phyloP scores from a whole-genome alignment of 2,329 filamentous ascomycete species.

The Dactylellina cionopaga region DNA sequence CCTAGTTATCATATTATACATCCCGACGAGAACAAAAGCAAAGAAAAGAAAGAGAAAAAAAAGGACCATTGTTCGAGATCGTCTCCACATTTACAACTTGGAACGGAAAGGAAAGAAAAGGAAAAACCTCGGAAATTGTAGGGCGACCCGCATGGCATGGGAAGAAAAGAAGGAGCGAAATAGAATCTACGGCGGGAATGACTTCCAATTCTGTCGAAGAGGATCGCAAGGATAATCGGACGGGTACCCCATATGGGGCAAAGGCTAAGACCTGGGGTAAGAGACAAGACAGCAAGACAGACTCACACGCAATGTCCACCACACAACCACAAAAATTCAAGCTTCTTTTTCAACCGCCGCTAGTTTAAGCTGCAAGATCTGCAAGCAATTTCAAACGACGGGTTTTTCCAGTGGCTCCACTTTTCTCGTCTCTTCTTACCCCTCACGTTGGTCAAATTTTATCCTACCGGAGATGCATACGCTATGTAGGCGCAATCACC shows the following conservation, averaged over 20 bases:
- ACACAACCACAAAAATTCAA: conserved; percentile 14
- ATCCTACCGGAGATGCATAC: conserved; percentile 18
- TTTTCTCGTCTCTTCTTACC: conserved; percentile 29
- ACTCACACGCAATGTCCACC: not conserved
- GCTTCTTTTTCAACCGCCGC: conserved; percentile 42
- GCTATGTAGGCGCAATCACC: conserved; percentile 34
- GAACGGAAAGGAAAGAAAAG: not conserved
- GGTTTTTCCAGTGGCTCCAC: conserved; percentile 17
- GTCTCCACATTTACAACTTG: conserved; percentile 21
- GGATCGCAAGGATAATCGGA: conserved; percentile 38
- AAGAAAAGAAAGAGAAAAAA: too few species aligned
- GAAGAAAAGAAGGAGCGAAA: not conserved
- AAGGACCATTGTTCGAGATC: not conserved
- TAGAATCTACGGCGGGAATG: conserved; percentile 33
- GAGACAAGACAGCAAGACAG: not conserved
- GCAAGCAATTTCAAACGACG: conserved; percentile 43
- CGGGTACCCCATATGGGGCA: conserved; percentile 46
- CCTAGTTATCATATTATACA: too few species aligned
- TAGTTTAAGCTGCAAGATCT: conserved; percentile 29
- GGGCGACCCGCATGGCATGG: too few species aligned
- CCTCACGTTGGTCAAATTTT: conserved; percentile 19
- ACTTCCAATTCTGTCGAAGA: conserved; percentile 51
- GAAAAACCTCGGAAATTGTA: conserved; percentile 45
- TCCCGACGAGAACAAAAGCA: too few species aligned
- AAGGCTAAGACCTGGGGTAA: conserved; percentile 44